Conservation (phyloP, 2,329 filamentous ascomycete genomes). For the Aotearoamyces nothofagi region DNA sequence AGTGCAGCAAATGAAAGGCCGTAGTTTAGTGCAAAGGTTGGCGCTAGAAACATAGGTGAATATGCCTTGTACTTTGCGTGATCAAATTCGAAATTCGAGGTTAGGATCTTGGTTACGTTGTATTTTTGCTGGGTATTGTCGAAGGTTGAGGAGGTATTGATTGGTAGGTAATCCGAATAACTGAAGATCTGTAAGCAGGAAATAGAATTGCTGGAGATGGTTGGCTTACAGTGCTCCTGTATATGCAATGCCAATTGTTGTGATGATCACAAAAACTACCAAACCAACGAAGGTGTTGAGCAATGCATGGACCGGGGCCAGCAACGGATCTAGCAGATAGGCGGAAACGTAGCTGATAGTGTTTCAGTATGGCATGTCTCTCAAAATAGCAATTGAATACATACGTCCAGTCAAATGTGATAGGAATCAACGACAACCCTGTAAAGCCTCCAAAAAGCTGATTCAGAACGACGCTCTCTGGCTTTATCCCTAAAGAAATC, state of each 20-base stretch:
- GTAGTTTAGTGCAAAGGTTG: slow-evolving; percentile 38
- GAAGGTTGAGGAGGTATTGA: slow-evolving; percentile 43
- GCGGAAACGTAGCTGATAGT: slow-evolving; percentile 16
- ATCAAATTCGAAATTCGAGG: slow-evolving; percentile 39
- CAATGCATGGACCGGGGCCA: slow-evolving; percentile 31
- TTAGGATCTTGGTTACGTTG: slow-evolving; percentile 44
- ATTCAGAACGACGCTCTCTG: slow-evolving; percentile 52
- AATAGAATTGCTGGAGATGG: slow-evolving; percentile 36
- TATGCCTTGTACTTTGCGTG: slow-evolving; percentile 44
- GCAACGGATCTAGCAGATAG: slow-evolving; percentile 11
- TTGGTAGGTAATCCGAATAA: slow-evolving; percentile 43
- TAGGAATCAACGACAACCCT: slow-evolving; percentile 51
- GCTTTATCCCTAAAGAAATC: slow-evolving; percentile 36
- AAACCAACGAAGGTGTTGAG: slow-evolving; percentile 37
- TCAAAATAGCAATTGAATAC: slow-evolving; percentile 31
- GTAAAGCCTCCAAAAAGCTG: slow-evolving; percentile 56
- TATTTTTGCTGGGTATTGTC: slow-evolving; percentile 48
- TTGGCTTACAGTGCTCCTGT: slow-evolving; percentile 45
- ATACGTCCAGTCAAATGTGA: slow-evolving; percentile 60
- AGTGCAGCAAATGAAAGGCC: slow-evolving; percentile 55
- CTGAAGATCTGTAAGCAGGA: slow-evolving; percentile 29
- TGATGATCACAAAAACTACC: slow-evolving; percentile 43
- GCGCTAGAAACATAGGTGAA: slow-evolving; percentile 49
- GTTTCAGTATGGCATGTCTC: slow-evolving; percentile 14
- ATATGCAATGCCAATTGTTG: slow-evolving; percentile 46